Conservation (phyloP, 2,329 filamentous ascomycete species). For the Colletotrichum gloeosporioides region DNA sequence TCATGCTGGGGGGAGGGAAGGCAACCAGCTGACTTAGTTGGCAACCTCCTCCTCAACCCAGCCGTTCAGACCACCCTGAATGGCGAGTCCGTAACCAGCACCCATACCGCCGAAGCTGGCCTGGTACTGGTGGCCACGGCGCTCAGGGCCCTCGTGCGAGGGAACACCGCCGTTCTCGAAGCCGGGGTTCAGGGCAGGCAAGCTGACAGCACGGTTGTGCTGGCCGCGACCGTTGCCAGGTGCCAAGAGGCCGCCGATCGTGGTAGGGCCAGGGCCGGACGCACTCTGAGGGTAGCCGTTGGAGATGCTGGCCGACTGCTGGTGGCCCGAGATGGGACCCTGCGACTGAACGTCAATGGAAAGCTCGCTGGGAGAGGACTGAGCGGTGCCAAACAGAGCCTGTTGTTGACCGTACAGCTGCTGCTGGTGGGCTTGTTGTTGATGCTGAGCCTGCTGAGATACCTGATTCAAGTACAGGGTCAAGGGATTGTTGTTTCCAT, state of each 20-base stretch:
- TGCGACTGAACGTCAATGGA: conserved; percentile 65
- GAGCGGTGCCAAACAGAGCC: conserved; percentile 78
- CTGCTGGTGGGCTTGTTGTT: conserved; percentile 78
- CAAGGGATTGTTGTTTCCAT: conserved; percentile 84
- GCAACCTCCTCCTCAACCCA: conserved; percentile 73
- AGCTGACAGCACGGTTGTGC: conserved; percentile 84
- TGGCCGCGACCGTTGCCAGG: conserved; percentile 68
- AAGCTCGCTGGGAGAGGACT: conserved; percentile 62
- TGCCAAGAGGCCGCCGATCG: conserved; percentile 78
- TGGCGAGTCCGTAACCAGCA: conserved; percentile 64
- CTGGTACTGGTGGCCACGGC: conserved; percentile 71
- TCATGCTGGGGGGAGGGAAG: background rate
- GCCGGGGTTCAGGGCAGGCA: conserved; percentile 74
- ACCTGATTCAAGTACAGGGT: conserved; percentile 93
- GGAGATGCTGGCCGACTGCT: conserved; percentile 69
- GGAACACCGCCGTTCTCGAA: conserved; percentile 63
- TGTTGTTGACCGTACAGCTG: conserved; percentile 78
- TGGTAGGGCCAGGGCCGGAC: conserved; percentile 64
- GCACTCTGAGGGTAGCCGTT: conserved; percentile 65
- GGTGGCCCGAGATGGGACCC: conserved; percentile 65
- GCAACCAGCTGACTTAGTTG: conserved; percentile 45
- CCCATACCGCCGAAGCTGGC: conserved; percentile 66
- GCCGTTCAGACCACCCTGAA: conserved; percentile 68
- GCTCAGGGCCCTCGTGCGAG: conserved; percentile 53
- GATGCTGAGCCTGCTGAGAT: conserved; percentile 72